These are phyloP conservation scores for Candida caryicola DNA, from an alignment of 805 yeast species.

Conservation along the genomic window DNA sequence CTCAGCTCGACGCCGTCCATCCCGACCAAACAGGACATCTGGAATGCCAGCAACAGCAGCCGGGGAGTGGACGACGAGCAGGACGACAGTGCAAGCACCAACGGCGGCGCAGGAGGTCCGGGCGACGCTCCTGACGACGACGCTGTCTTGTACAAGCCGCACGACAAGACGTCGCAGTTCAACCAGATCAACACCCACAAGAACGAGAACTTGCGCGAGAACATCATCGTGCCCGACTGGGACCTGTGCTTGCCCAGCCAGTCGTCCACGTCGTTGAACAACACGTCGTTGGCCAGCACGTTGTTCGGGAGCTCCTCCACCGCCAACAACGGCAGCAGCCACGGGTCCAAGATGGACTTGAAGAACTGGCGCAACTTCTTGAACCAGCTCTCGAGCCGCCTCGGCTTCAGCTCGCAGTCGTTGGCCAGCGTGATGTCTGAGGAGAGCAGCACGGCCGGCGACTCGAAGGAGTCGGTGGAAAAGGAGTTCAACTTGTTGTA, in stretches of 20 bases:
- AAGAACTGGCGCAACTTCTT: slow-evolving; percentile 36
- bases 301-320: slow-evolving; percentile 27
- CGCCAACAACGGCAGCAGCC: slow-evolving; percentile 16
- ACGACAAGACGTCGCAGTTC: slow-evolving; percentile 38
- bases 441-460: slow-evolving; percentile 8
- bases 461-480: slow-evolving; percentile 17
- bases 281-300: slow-evolving; percentile 17
- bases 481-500: slow-evolving; percentile 31
- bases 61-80: not conserved
- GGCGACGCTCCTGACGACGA: too few relatives aligned
- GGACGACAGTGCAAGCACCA: not conserved
- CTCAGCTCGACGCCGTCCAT: slow-evolving; percentile 30
- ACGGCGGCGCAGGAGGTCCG: too few relatives aligned
- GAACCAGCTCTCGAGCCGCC: slow-evolving; percentile 29
- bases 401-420: slow-evolving; percentile 35
- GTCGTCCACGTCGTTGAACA: slow-evolving; percentile 13
- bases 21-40: slow-evolving; percentile 17
- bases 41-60: slow-evolving; percentile 1
- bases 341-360: slow-evolving; percentile 26
- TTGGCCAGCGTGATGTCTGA: slow-evolving; percentile 24
- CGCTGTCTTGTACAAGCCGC: slow-evolving; percentile 45
- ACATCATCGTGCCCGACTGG: slow-evolving; percentile 44
- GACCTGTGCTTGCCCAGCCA: slow-evolving; percentile 33
- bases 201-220: slow-evolving; percentile 40
- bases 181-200: slow-evolving; percentile 43